phyloP scores from a whole-genome alignment of 805 yeast species.

The Metschnikowia noctiluminum region DNA sequence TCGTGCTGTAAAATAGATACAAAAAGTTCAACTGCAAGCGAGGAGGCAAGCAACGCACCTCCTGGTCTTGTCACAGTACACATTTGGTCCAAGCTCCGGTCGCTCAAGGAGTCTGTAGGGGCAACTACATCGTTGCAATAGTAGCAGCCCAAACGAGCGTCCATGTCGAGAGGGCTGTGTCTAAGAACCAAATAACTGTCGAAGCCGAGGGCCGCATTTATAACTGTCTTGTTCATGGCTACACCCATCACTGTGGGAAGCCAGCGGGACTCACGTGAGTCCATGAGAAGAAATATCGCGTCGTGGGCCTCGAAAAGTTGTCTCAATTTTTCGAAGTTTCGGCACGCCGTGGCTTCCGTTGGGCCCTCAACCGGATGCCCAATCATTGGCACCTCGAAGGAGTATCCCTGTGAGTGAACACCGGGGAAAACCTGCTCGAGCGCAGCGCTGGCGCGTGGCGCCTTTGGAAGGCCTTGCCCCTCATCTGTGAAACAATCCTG shows the following conservation, averaged over 20 bases:
- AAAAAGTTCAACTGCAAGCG: constrained; percentile 80
- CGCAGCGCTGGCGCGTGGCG: constrained; percentile 71
- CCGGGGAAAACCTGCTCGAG: constrained; percentile 76
- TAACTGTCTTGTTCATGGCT: constrained; percentile 64
- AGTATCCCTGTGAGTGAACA: constrained; percentile 58
- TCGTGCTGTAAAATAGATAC: constrained; percentile 73
- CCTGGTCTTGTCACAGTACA: constrained; percentile 99
- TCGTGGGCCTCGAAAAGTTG: constrained; percentile 66
- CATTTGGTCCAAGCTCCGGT: constrained; percentile 93
- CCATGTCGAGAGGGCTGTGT: constrained; percentile 44
- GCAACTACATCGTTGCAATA: constrained; percentile 96
- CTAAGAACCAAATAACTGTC: constrained; percentile 92
- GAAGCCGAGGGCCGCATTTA: constrained; percentile 93
- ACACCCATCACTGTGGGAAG: constrained; percentile 84
- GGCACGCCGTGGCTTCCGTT: constrained; percentile 41
- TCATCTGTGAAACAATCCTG: constrained; percentile 69
- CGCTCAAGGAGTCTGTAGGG: constrained; percentile 83
- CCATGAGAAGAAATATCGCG: constrained; percentile 78
- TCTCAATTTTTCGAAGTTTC: constrained; percentile 51
- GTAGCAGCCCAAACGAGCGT: constrained; percentile 77
- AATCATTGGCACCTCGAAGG: constrained; percentile 88
- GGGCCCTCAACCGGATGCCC: constrained; percentile 74
- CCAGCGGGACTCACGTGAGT: constrained; percentile 96
- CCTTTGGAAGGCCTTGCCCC: constrained; percentile 70
- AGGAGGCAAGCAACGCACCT: constrained; percentile 81